A percentile compares a stretch with the other conserved stretches of the same genome.
Evolutionary conservation across 2,329 filamentous ascomycete species (phyloP).

Genomic region (Apiospora pterosperma): DNA sequence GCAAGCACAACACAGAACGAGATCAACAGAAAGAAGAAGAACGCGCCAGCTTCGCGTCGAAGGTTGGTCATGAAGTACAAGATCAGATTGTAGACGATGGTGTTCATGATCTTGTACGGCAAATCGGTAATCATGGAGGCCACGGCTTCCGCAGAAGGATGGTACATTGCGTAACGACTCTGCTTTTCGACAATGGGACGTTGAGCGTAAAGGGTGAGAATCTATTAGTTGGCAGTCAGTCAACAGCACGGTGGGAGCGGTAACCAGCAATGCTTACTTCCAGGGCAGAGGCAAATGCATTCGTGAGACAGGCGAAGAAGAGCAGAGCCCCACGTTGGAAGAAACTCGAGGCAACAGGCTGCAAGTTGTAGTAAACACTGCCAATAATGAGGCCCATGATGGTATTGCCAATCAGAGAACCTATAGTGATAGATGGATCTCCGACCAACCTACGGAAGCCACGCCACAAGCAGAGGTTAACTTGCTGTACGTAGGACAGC

Average conservation of each 20-base stretch:
- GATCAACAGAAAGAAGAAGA: conserved; percentile 81
- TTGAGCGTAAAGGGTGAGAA: conserved; percentile 79
- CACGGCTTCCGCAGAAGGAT: conserved; percentile 79
- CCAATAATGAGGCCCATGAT: conserved; percentile 72
- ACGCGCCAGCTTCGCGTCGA: conserved; percentile 64
- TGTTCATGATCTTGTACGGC: conserved; percentile 73
- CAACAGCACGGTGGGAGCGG: neutral
- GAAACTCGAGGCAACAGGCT: conserved; percentile 61
- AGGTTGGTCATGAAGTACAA: conserved; percentile 87
- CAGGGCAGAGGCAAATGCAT: conserved; percentile 73
- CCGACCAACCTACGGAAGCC: conserved; percentile 12
- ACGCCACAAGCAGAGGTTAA: conserved; percentile 18
- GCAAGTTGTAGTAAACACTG: conserved; percentile 75
- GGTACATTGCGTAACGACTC: conserved; percentile 78
- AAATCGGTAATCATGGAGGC: conserved; percentile 81
- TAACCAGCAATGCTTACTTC: conserved; percentile 44
- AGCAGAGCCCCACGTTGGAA: conserved; percentile 73
- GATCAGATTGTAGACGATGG: conserved; percentile 70
- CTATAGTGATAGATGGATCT: conserved; percentile 16
- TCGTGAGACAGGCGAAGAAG: conserved; percentile 83
- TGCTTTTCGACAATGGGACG: conserved; percentile 91
- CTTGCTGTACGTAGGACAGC: conserved; percentile 17
- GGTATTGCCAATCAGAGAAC: conserved; percentile 67
- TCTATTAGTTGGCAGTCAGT: conserved; percentile 37
- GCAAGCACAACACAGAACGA: conserved; percentile 67